phyloP scores from a whole-genome alignment of 352 stramenopile species.

The Pythium sp. region DNA sequence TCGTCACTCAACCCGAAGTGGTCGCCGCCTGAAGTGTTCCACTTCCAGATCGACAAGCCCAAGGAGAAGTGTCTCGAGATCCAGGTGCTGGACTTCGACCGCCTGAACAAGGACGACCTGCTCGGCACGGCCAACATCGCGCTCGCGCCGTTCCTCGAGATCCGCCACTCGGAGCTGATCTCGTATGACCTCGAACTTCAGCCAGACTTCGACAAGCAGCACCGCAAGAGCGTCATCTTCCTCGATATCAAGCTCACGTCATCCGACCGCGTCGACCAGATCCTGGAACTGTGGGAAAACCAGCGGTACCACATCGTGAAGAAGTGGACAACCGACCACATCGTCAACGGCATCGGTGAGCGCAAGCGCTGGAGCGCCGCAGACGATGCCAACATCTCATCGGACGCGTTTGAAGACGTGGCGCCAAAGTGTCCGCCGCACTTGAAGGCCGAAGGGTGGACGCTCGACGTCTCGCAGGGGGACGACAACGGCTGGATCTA shows the following conservation, averaged over 20 bases:
- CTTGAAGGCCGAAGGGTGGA: constrained; percentile 68
- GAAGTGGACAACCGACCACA: constrained; percentile 67
- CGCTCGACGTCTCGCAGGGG: constrained; percentile 68
- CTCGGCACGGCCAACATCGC: constrained; percentile 49
- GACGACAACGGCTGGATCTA: constrained; percentile 87
- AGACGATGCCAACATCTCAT: constrained; percentile 55
- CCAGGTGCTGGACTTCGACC: constrained; percentile 65
- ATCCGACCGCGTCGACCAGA: constrained; percentile 51
- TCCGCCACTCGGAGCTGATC: constrained; percentile 41
- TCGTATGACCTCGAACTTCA: constrained; percentile 58
- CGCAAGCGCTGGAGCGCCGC: constrained; percentile 71
- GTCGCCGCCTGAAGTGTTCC: constrained; percentile 53
- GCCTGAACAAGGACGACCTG: constrained; percentile 54
- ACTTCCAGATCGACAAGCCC: constrained; percentile 62
- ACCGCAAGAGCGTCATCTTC: constrained; percentile 53
- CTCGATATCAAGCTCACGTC: constrained; percentile 55
- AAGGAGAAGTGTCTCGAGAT: constrained; percentile 57
- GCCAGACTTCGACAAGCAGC: constrained; percentile 53
- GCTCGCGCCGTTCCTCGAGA: constrained; percentile 51
- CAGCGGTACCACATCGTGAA: constrained; percentile 76
- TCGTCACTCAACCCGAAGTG: constrained; percentile 54
- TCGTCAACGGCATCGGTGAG: constrained; percentile 46
- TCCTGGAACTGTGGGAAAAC: constrained; percentile 85
- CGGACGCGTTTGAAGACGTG: constrained; percentile 64
- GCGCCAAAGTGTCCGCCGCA: constrained; percentile 56